Base-by-base conservation (phyloP, 306 rosid genomes). In the Quillaja saponaria region DNA sequence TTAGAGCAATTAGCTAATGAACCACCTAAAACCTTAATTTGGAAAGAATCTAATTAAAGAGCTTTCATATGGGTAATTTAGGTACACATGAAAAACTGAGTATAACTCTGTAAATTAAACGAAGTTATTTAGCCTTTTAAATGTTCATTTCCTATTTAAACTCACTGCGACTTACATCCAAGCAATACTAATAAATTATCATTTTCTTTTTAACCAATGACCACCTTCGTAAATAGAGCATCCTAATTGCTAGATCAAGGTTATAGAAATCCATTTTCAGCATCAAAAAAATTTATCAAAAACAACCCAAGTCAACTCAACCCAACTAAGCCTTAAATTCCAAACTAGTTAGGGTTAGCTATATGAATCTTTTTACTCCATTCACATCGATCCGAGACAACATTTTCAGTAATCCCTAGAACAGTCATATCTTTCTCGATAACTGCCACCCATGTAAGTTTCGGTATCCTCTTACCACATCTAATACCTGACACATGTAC, bases 181-280 rank as follows among this genome's bases (percentile, higher is more conserved):
- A 13, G n/a, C n/a, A n/a, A n/a, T n/a, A n/a, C n/a, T n/a, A n/a
- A n/a, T n/a, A n/a, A n/a, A n/a, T n/a, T n/a, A n/a, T n/a, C n/a
- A n/a, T n/a, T n/a, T n/a, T n/a, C n/a, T n/a, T n/a, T n/a, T 53
- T 28, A 31, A 58, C 39, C 63, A 58, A 38, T 52, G 52, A 31
- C 42, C 38, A 38, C 14, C n/a, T 50, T 17, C 21, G 17, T 39
- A 3, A 44, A 37, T 33, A 49, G 13, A 49, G 12, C 16, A 50
- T 61, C 48, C 12, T 58, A 50, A 49, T 19, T 35, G 58, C 38
- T 49, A 69, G 3, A 25, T 25, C 4, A 4, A 49, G 41, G 39
- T 38, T 25, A 21, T 52, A 62, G 31, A 56, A 56, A 47, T 17
- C 49, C 21, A 13, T 19, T 68, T 42, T 20, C 13, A 58, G 18